Evolutionary conservation across 805 yeast genomes (phyloP).

Genomic region (Candida nitratophila): DNA sequence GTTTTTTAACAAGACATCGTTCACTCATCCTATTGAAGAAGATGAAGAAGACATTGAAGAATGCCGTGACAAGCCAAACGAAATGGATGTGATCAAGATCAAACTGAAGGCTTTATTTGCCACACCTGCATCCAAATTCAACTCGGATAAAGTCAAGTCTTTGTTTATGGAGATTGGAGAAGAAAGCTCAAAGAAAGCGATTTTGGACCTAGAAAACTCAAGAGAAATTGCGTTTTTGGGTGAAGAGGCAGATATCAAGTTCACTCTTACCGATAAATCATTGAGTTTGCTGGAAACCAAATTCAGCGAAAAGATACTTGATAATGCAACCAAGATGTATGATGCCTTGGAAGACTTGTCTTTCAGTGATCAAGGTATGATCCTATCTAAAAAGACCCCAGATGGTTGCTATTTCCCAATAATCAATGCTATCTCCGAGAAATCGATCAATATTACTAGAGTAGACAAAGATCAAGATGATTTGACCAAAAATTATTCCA

Average conservation of each 20-base stretch:
- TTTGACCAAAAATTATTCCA: conserved; percentile 59
- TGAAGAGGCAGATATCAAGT: conserved; percentile 44
- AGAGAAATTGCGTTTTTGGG: conserved; percentile 48
- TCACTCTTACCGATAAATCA: conserved; percentile 49
- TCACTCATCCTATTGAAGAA: conserved; percentile 27
- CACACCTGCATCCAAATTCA: conserved; percentile 41
- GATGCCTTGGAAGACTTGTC: conserved; percentile 33
- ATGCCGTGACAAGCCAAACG: conserved; percentile 10
- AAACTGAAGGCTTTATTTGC: conserved; percentile 51
- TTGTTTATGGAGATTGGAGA: conserved; percentile 41
- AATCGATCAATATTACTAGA: conserved; percentile 36
- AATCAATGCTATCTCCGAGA: conserved; percentile 43
- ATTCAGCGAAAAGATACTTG: conserved; percentile 32
- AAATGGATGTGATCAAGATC: conserved; percentile 31
- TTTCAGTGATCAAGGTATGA: conserved; percentile 43
- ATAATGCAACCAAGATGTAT: conserved; percentile 39
- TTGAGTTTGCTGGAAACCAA: conserved; percentile 31
- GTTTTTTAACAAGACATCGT: conserved; percentile 37
- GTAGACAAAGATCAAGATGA: conserved; percentile 47
- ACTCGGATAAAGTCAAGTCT: conserved; percentile 36
- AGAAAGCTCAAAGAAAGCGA: conserved; percentile 40
- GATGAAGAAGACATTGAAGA: conserved; percentile 7
- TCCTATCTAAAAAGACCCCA: conserved; percentile 47
- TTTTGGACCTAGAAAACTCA: conserved; percentile 43
- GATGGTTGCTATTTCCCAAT: conserved; percentile 60